Percentiles rank a stretch among this genome's conserved stretches.
phyloP scores from a whole-genome alignment of 352 stramenopile species.

The Globisporangium abappressorium region DNA sequence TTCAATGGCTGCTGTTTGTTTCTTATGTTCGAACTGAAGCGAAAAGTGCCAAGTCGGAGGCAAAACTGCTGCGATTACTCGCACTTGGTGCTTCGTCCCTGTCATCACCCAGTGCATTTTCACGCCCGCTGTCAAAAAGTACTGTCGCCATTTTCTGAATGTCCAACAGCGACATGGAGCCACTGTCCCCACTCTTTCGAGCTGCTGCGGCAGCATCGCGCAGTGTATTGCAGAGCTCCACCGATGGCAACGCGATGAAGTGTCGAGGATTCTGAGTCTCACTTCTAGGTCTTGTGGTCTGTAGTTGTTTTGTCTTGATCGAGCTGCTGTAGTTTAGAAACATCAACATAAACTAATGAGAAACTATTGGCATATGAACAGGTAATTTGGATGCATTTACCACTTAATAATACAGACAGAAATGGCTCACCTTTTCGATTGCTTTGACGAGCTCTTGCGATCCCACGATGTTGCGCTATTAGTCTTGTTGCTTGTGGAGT shows the following conservation, averaged over 20 bases:
- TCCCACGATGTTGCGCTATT: background rate
- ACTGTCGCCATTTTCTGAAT: background rate
- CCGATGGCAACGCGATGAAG: background rate
- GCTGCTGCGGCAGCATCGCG: background rate
- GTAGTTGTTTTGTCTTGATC: background rate
- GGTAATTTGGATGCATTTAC: background rate
- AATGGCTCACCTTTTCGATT: constrained; percentile 4
- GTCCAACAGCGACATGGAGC: background rate
- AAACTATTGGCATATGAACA: background rate
- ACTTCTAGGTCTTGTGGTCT: background rate
- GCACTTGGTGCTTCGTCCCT: background rate
- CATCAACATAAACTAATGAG: background rate
- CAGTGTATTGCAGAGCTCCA: background rate
- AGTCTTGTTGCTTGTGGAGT: background rate
- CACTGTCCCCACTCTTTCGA: too few relatives aligned
- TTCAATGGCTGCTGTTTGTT: too few relatives aligned
- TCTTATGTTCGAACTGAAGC: background rate
- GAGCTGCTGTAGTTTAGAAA: background rate
- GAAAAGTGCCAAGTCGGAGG: background rate
- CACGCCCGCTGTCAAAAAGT: background rate
- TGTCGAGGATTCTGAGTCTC: background rate
- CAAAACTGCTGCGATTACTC: background rate
- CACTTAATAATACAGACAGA: background rate
- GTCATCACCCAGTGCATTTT: background rate
- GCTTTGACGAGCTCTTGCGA: constrained; percentile 1